Percentiles rank a stretch among this genome's conserved stretches.
These are phyloP conservation scores for Wickerhamiella azyma DNA, from an alignment of 805 yeast species.

Conservation along the genomic window DNA sequence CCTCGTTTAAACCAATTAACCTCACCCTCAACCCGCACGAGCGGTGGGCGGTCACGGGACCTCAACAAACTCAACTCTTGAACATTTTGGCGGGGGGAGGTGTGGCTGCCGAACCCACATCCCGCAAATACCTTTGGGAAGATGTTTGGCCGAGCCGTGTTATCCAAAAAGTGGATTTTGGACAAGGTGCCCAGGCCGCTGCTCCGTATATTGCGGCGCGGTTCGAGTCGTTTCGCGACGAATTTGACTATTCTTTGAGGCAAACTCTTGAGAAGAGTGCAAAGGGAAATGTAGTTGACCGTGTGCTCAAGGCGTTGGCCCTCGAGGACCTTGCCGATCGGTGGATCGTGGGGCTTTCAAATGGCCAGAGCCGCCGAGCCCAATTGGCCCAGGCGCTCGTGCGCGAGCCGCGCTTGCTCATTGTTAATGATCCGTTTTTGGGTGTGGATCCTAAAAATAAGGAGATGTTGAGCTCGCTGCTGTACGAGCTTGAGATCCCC, in stretches of 20 bases:
- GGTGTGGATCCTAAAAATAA: slow-evolving; percentile 78
- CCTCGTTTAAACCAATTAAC: slow-evolving; percentile 29
- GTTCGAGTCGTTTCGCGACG: slow-evolving; percentile 77
- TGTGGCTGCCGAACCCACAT: slow-evolving; percentile 37
- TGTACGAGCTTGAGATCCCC: slow-evolving; percentile 31
- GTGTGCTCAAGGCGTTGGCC: slow-evolving; percentile 36
- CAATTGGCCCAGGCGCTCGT: slow-evolving; percentile 66
- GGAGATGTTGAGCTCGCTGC: slow-evolving; percentile 40
- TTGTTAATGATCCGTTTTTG: slow-evolving; percentile 84
- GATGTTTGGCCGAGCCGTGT: slow-evolving; percentile 35
- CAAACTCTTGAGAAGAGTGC: slow-evolving; percentile 38
- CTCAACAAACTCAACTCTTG: slow-evolving; percentile 41
- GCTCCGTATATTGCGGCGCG: slow-evolving; percentile 75
- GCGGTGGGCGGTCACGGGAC: slow-evolving; percentile 44
- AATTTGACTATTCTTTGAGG: slow-evolving; percentile 57
- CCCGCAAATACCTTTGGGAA: slow-evolving; percentile 43
- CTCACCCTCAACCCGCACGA: slow-evolving; percentile 30
- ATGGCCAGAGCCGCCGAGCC: slow-evolving; percentile 89
- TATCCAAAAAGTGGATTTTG: slow-evolving; percentile 33
- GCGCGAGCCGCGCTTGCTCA: slow-evolving; percentile 45
- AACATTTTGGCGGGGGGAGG: slow-evolving; percentile 43
- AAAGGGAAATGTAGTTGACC: slow-evolving; percentile 28
- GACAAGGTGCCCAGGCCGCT: slow-evolving; percentile 30
- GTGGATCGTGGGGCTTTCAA: slow-evolving; percentile 79
- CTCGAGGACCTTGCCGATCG: slow-evolving; percentile 45